Base-by-base conservation (phyloP, 441 rosid species). In the Pelargonium fulgidum region DNA sequence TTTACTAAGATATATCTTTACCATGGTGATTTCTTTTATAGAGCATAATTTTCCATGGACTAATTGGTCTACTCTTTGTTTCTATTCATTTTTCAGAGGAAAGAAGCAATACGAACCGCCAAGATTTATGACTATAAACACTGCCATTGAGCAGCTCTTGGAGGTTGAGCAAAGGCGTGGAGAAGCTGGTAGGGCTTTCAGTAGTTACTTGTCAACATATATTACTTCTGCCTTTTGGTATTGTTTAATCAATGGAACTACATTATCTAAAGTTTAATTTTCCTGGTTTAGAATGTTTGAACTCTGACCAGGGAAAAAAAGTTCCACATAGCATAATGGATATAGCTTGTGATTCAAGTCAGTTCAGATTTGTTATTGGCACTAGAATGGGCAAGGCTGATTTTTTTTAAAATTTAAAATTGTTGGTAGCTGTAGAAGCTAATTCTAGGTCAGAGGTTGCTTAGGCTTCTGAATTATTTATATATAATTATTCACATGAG, bases 41-140 rank as follows among this genome's bases (percentile, higher is more conserved):
- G 13, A 7, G 33, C 26, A 29, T 45, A 33, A 26, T 17, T 58
- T 8, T 64, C 7, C 41, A 36, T 54, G 24, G 10, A 42, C 64
- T 70, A 20, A 64, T 65, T 68, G 8, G 47, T 39, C 64, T 65
- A 58, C 16, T 17, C 19, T 56, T 56, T 19, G 16, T 54, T 54
- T 7, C 16, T 56, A 7, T 17, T 56, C 29, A 7, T 56, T 75
- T 72, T 73, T 66, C 72, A 89, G 98, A 76, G 96, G 96, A 72
- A 89, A 69, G 79, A 91, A 91, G 81, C 81, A 79, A 66, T 89
- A 94, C 19, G 99, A 92, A 74, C 89, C 98, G 5, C 90, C 98
- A 0, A 81, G 96, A 65, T 94, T 68, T 76, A 91, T 94, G 97
- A 84, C 85, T 41, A 85, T 94, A 65, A 89, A 87, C 77, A 89